Evolutionary conservation across 371 early-diverging fungal genomes (phyloP).

Genomic region (Circinella umbellata): DNA sequence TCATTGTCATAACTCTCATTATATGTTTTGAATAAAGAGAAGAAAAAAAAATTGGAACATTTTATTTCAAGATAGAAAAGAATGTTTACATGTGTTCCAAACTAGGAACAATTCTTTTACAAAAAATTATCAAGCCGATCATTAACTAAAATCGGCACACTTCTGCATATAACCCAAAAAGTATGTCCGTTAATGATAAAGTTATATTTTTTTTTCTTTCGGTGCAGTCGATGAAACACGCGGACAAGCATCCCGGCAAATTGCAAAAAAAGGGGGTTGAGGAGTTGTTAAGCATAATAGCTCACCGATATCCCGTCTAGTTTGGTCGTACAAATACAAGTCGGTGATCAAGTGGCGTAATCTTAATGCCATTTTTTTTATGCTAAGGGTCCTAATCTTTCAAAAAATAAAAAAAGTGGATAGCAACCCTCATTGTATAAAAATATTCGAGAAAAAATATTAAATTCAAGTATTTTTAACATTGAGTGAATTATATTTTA

Average conservation of each 20-base stretch:
- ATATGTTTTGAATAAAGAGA: background rate
- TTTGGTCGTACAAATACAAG: background rate
- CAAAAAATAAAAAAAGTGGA: too few species aligned
- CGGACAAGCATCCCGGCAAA: background rate
- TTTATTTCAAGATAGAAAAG: background rate
- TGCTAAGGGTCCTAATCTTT: background rate
- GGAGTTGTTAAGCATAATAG: too few species aligned
- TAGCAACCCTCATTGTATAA: background rate
- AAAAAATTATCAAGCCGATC: background rate
- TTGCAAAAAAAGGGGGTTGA: background rate
- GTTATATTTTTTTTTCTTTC: background rate
- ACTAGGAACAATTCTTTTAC: background rate
- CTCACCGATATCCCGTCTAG: background rate
- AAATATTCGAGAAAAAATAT: background rate
- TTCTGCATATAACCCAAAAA: background rate
- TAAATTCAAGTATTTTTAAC: background rate
- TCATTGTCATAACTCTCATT: background rate
- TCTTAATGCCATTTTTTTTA: background rate
- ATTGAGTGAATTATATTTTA: background rate
- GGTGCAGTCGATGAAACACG: conserved; percentile 11
- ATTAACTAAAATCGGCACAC: conserved; percentile 6
- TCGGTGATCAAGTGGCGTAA: conserved; percentile 9
- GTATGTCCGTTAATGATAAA: conserved; percentile 6
- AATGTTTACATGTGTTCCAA: conserved; percentile 8
- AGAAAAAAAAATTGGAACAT: background rate